Base-by-base conservation (phyloP, 306 rosid species). In the Pyrus communis region DNA sequence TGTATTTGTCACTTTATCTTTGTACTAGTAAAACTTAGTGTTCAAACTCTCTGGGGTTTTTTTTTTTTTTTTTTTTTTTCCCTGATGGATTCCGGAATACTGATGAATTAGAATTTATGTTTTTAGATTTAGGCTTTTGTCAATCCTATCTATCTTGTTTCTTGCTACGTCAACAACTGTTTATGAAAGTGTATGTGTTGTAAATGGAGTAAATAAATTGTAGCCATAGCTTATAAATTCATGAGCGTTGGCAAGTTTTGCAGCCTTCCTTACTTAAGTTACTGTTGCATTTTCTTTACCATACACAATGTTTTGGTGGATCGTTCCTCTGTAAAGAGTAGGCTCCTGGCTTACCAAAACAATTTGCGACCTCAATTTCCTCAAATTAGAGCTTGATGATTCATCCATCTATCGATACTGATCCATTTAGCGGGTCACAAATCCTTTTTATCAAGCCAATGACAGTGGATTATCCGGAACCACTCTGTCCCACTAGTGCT, bases 271-370 rank as follows among this genome's bases (percentile, higher is more conserved):
- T 58, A 87, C 68, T 83, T 93, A 93, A 73, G 61, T 81, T 63
- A 84, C 96, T 17, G 88, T 74, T 19, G 86, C 89, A 81, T 89
- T 82, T 17, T 80, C 85, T 73, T 79, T 77, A 6, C 93, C 96
- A 21, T 84, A 89, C 1, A 76, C 76, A 64, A 91, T 93, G 91
- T 91, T 93, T 11, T 93, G 91, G 14, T 86, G 86, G 55, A 93
- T 87, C 10, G 90, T 89, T 80, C 93, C 96, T 28, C 89, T 92
- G 45, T 87, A 88, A 27, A 91, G 97, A 10, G 93, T 84, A 2
- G 96, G 92, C 81, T 91, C 97, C 19, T 93, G 92, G 69, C 96
- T 91, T 75, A 93, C 96, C 59, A 93, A 72, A 46, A 93, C 92
- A 80, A 93, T 88, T 59, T 83, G 89, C 54, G 87, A 87, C 80